A percentile compares a stretch with the other conserved stretches of the same genome.
Conservation (phyloP, 495 filamentous ascomycete genomes). For the Evernia prunastri region DNA sequence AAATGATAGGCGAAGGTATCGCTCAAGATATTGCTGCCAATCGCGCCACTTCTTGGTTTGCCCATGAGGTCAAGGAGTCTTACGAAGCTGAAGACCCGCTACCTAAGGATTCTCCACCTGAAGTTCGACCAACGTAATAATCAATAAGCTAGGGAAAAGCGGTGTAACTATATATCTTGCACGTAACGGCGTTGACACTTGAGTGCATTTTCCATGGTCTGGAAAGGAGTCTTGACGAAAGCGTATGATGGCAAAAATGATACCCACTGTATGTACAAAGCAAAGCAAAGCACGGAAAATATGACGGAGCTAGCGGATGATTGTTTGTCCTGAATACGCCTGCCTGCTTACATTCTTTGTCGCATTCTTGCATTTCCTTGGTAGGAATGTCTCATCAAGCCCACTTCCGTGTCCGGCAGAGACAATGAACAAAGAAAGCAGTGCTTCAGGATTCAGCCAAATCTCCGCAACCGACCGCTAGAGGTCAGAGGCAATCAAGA, state of each 20-base stretch:
- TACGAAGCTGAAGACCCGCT: conserved; percentile 6
- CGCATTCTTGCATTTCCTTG: conserved; percentile 27
- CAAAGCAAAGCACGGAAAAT: conserved; percentile 1
- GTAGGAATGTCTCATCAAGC: conserved; percentile 26
- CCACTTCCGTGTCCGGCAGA: conserved; percentile 24
- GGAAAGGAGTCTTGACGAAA: neutral
- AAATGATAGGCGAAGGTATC: conserved; percentile 43
- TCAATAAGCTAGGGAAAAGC: neutral
- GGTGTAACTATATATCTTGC: neutral
- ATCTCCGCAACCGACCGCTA: conserved; percentile 21
- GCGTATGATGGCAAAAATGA: conserved; percentile 11
- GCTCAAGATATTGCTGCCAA: conserved; percentile 40
- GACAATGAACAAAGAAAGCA: conserved; percentile 31
- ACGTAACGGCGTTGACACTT: neutral
- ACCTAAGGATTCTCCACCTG: conserved; percentile 1
- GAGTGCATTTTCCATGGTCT: neutral
- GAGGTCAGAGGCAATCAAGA: conserved; percentile 17
- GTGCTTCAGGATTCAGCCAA: conserved; percentile 14
- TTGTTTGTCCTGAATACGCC: conserved; percentile 7
- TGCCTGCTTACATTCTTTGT: conserved; percentile 25
- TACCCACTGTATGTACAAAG: conserved; percentile 13
- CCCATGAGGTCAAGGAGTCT: conserved; percentile 9
- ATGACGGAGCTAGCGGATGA: conserved; percentile 8
- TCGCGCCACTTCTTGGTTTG: conserved; percentile 27
- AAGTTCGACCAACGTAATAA: conserved; percentile 5